Base-by-base conservation (phyloP, 352 stramenopile species). In the Globisporangium okanoganense region DNA sequence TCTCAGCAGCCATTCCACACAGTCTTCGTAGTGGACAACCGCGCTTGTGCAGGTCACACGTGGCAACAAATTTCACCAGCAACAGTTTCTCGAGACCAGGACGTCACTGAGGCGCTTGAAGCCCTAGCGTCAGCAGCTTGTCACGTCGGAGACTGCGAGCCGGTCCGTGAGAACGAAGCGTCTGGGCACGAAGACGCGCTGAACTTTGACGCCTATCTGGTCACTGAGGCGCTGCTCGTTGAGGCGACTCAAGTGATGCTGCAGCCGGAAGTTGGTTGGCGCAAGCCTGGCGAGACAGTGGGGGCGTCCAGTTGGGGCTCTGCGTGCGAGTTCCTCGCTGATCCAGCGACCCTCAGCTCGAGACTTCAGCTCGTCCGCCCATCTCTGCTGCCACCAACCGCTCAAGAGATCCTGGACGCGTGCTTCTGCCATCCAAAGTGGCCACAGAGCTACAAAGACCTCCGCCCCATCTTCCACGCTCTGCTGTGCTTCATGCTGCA, bases 201-300 rank as follows among this genome's bases (percentile, higher is more conserved):
- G 52, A 56, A 31, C n/a, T 87, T 90, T 38, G 80, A 90, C 18
- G 61, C 69, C 18, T 90, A 87, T 54, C 61, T 90, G 13, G 76
- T 87, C 35, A 70, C 64, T 13, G 80, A 90, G 56, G 80, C 80
- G 0, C 57, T 90, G 5, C 59, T 90, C 8, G 66, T 90, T 10
- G 78, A 90, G 44, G 73, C 66, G 13, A 70, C 60, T 4, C 62
- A 66, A 1, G 67, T 87, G 5, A n/a, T 89, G 8, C 58, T 87
- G 2, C 60, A 83, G 13, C 73, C 75, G 3, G 65, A 75, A 2
- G n/a, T 58, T 8, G 25, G 44, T 12, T 87, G 79, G 79, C 64
- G 66, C 14, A 61, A 67, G 16, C 79, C 79, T 14, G 60, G 75
- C 16, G 66, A 77, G 35, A 87, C 77, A 1, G 66, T 89, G 9